Conservation (phyloP, 345 rosid species). For the Rhodamnia rubescens region DNA sequence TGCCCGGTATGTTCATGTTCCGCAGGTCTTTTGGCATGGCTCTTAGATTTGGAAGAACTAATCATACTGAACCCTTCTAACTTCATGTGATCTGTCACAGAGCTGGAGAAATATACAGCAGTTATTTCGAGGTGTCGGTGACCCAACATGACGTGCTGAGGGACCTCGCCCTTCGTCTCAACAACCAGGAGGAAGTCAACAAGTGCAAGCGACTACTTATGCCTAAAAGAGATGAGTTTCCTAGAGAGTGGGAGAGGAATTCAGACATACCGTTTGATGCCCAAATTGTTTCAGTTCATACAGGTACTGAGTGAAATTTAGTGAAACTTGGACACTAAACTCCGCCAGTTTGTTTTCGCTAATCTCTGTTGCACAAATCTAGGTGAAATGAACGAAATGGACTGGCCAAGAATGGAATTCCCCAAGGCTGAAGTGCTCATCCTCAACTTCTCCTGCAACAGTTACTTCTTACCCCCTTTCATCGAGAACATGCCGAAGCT, state of each 20-base stretch:
- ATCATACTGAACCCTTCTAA: not conserved
- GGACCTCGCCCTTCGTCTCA: conserved; percentile 68
- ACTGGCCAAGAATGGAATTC: conserved; percentile 69
- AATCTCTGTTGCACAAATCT: not conserved
- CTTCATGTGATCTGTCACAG: conserved; percentile 20
- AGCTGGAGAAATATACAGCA: conserved; percentile 53
- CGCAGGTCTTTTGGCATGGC: not conserved
- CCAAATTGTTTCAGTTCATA: conserved; percentile 72
- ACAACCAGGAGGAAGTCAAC: conserved; percentile 30
- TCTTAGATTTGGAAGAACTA: not conserved
- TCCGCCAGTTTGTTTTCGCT: not conserved
- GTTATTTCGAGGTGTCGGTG: conserved; percentile 60
- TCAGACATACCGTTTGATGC: conserved; percentile 48
- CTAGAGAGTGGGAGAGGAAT: conserved; percentile 81
- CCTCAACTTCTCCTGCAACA: conserved; percentile 48
- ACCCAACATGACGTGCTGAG: conserved; percentile 88
- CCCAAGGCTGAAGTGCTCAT: conserved; percentile 86
- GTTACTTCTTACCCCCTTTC: conserved; percentile 75
- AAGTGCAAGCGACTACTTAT: conserved; percentile 45
- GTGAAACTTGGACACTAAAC: not conserved
- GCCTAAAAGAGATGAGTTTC: conserved; percentile 61
- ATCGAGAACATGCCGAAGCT: conserved; percentile 60
- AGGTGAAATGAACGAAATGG: conserved; percentile 80
- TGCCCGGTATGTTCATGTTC: conserved; percentile 29
- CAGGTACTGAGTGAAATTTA: conserved; percentile 24